A percentile compares a stretch with the other conserved stretches of the same genome.
Conservation (phyloP, 768 basidiomycete species). For the Leccinum barrowsii region DNA sequence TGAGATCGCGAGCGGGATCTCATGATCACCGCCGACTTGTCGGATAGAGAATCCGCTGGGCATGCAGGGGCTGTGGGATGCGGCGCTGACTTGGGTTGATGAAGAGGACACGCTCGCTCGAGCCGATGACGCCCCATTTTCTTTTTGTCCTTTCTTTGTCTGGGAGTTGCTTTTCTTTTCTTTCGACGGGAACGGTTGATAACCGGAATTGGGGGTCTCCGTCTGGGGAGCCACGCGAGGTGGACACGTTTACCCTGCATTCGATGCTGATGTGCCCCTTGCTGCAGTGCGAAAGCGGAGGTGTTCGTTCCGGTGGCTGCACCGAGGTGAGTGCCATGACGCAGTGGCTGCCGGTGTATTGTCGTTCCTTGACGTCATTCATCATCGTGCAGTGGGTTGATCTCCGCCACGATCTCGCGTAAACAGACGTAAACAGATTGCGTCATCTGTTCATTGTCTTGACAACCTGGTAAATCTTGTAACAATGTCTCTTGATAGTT, state of each 20-base stretch:
- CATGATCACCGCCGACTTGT: conserved; percentile 5
- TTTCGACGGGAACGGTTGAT: conserved; percentile 1
- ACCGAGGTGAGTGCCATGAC: conserved; percentile 62
- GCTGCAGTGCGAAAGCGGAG: conserved; percentile 65
- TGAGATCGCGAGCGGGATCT: conserved; percentile 15
- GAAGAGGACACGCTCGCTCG: conserved; percentile 2
- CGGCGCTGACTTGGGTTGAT: background rate
- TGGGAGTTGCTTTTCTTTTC: background rate
- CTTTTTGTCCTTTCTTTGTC: background rate
- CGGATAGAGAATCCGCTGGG: background rate
- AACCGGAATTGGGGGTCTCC: conserved; percentile 16
- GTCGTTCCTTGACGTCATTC: conserved; percentile 28
- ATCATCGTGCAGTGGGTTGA: conserved; percentile 45
- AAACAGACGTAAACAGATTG: conserved; percentile 32
- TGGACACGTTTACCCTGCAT: conserved; percentile 8
- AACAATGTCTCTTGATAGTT: background rate
- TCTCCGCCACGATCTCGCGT: conserved; percentile 55
- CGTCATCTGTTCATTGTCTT: conserved; percentile 33
- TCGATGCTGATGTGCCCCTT: conserved; percentile 15
- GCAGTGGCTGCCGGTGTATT: conserved; percentile 9
- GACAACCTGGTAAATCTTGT: conserved; percentile 21
- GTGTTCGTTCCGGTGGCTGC: conserved; percentile 84
- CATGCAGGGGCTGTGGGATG: conserved; percentile 5
- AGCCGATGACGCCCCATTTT: background rate
- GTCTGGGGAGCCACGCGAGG: conserved; percentile 17